These are phyloP conservation scores for Aspergillus sclerotioniger DNA, from an alignment of 495 filamentous ascomycete species.

Conservation along the genomic window DNA sequence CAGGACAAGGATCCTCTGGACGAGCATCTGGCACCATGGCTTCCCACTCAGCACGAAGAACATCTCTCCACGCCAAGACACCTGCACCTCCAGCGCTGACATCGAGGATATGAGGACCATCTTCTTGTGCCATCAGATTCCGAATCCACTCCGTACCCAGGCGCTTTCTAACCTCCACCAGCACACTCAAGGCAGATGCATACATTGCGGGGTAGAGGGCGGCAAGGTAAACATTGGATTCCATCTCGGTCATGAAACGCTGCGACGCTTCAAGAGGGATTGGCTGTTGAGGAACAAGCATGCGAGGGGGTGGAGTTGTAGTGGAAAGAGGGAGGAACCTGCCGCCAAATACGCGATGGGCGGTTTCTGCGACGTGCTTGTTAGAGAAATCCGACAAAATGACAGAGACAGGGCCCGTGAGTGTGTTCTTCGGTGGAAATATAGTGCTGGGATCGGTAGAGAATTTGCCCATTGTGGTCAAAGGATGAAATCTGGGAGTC, in stretches of 20 bases:
- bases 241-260: slow-evolving; percentile 73
- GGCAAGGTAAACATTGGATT: slow-evolving; percentile 80
- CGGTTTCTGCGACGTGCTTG: slow-evolving; percentile 69
- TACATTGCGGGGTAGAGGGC: slow-evolving; percentile 79
- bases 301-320: slow-evolving; percentile 48
- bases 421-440: slow-evolving; percentile 59
- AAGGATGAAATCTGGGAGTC: slow-evolving; percentile 54
- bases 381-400: slow-evolving; percentile 65
- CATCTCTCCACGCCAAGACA: slow-evolving; percentile 78
- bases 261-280: slow-evolving; percentile 71
- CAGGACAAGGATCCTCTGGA: slow-evolving; percentile 40
- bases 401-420: slow-evolving; percentile 64
- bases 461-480: slow-evolving; percentile 62
- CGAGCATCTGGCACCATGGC: slow-evolving; percentile 49
- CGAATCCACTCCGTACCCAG: slow-evolving; percentile 79
- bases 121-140: slow-evolving; percentile 60
- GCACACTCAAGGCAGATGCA: slow-evolving; percentile 64
- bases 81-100: slow-evolving; percentile 82
- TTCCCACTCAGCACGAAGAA: slow-evolving; percentile 78
- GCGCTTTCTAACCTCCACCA: slow-evolving; percentile 83
- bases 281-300: slow-evolving; percentile 59
- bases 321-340: slow-evolving; percentile 69
- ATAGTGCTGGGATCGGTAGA: slow-evolving; percentile 69
- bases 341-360: slow-evolving; percentile 72
- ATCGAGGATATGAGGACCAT: slow-evolving; percentile 80